phyloP scores from a whole-genome alignment of 495 filamentous ascomycete genomes.

The Trichocladium antarcticum region DNA sequence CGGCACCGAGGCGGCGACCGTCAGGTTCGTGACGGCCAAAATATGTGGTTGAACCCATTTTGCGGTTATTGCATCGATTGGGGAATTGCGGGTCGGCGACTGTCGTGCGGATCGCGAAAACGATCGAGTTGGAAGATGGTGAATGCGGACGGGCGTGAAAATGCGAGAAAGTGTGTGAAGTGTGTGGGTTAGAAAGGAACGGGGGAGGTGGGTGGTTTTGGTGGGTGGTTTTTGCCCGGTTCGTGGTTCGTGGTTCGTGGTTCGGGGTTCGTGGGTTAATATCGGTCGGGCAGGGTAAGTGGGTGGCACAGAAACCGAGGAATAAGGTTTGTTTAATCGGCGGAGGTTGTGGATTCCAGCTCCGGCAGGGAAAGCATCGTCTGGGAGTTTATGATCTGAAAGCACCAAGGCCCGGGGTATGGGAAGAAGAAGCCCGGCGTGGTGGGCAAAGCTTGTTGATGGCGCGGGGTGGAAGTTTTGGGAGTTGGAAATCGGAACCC shows the following conservation, averaged over 20 bases:
- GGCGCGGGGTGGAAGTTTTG: not conserved
- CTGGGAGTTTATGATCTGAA: not conserved
- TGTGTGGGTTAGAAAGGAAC: not conserved
- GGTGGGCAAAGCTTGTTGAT: not conserved
- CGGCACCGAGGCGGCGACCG: slow-evolving; percentile 17
- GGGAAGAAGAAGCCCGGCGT: not conserved
- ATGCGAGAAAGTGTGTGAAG: not conserved
- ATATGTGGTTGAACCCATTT: slow-evolving; percentile 10
- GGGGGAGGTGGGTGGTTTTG: not conserved
- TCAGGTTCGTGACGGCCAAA: slow-evolving; percentile 14
- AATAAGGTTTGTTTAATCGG: not conserved
- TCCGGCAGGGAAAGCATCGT: not conserved
- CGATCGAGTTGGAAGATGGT: not conserved
- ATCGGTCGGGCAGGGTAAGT: not conserved
- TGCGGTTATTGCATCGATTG: slow-evolving; percentile 8
- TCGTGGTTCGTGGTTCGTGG: not conserved
- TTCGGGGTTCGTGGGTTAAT: not conserved
- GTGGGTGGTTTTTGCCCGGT: not conserved
- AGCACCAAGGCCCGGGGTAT: not conserved
- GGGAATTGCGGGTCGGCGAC: not conserved
- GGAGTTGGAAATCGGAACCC: not conserved
- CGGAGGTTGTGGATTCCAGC: not conserved
- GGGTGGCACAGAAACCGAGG: not conserved
- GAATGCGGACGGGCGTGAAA: not conserved
- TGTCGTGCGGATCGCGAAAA: not conserved